These are phyloP conservation scores for Lachancea kluyveri DNA, from an alignment of 805 yeast genomes.

Conservation along the genomic window DNA sequence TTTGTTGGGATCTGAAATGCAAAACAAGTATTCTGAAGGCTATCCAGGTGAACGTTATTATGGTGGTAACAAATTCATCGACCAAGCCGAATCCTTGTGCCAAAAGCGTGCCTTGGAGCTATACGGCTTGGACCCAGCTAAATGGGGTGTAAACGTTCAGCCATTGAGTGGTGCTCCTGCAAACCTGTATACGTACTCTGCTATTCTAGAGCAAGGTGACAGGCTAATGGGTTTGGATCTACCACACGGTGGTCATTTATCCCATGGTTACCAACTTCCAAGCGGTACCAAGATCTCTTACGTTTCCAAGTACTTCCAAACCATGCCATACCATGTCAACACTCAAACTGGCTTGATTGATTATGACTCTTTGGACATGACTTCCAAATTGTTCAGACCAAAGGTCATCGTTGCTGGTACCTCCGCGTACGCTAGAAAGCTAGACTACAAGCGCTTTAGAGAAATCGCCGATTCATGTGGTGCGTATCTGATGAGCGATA, in stretches of 20 bases:
- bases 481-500: slow-evolving; percentile 87
- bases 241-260: slow-evolving; percentile 97
- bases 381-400: slow-evolving; percentile 85
- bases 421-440: slow-evolving; percentile 86
- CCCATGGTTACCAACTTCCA: slow-evolving; percentile 94
- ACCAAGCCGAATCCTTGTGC: slow-evolving; percentile 82
- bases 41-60: slow-evolving; percentile 97
- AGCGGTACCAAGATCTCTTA: slow-evolving; percentile 78
- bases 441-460: slow-evolving; percentile 87
- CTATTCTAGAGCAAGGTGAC: slow-evolving; percentile 82
- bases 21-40: slow-evolving; percentile 96
- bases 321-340: slow-evolving; percentile 94
- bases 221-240: slow-evolving; percentile 95
- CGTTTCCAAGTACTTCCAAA: slow-evolving; percentile 90
- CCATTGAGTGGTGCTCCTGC: slow-evolving; percentile 96
- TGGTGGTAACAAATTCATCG: slow-evolving; percentile 96
- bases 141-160: slow-evolving; percentile 98
- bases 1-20: slow-evolving; percentile 92
- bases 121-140: slow-evolving; percentile 62
- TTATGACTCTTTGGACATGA: slow-evolving; percentile 78
- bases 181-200: slow-evolving; percentile 85
- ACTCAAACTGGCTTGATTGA: slow-evolving; percentile 85
- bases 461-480: slow-evolving; percentile 89
- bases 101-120: slow-evolving; percentile 88
- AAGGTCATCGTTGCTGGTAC: slow-evolving; percentile 95